A percentile compares a stretch with the other conserved stretches of the same genome.
Evolutionary conservation across 192 early-diverging fungal genomes (phyloP).

Genomic region (Coemansia sp.): DNA sequence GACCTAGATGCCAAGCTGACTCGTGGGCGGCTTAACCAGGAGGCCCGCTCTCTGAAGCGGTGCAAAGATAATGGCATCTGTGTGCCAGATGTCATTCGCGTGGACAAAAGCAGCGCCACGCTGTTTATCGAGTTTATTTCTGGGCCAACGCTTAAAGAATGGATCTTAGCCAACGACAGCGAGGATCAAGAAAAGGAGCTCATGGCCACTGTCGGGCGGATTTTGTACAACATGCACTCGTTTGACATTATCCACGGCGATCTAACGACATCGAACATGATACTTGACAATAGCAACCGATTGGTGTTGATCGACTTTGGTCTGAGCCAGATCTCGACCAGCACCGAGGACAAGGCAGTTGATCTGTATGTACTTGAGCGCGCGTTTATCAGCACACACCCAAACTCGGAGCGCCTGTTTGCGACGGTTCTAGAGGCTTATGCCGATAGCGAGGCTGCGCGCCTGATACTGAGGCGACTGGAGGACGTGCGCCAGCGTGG

Average conservation of each 20-base stretch:
- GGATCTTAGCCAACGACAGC: constrained; percentile 49
- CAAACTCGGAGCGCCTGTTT: constrained; percentile 81
- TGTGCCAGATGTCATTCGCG: constrained; percentile 80
- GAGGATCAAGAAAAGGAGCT: constrained; percentile 32
- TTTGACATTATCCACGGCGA: constrained; percentile 94
- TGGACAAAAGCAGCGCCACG: constrained; percentile 69
- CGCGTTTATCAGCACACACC: constrained; percentile 92
- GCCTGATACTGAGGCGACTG: constrained; percentile 66
- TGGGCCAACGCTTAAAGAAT: constrained; percentile 79
- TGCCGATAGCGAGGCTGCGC: constrained; percentile 63
- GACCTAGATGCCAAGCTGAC: constrained; percentile 86
- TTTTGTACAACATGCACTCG: constrained; percentile 81
- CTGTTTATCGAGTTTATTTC: constrained; percentile 94
- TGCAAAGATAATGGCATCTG: constrained; percentile 76
- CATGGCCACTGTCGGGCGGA: constrained; percentile 63
- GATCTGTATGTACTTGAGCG: constrained; percentile 99
- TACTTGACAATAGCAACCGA: constrained; percentile 61
- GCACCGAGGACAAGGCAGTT: constrained; percentile 96
- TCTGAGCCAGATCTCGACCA: constrained; percentile 79
- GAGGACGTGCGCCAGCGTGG: constrained; percentile 86
- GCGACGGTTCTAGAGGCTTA: constrained; percentile 74
- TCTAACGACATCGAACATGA: constrained; percentile 95
- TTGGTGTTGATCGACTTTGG: constrained; percentile 95
- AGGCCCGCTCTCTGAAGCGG: constrained; percentile 81
- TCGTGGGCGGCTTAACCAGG: constrained; percentile 74